Base-by-base conservation (phyloP, 1,139 yeast species). In the Debaryomyces coudertii region DNA sequence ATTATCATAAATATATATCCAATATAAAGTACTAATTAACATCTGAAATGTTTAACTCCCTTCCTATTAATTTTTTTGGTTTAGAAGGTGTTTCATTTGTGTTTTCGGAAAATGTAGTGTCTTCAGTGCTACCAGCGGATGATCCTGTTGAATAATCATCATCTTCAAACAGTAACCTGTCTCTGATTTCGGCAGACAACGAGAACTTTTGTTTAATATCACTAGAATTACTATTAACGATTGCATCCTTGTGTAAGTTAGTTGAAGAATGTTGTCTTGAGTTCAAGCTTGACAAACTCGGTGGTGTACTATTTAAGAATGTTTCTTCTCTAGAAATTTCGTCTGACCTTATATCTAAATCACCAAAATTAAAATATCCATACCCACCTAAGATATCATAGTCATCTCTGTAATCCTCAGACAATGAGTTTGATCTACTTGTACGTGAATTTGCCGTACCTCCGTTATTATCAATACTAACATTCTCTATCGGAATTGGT, bases 301-400 rank as follows among this genome's bases (percentile, higher is more conserved):
- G 36, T 5, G 36, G 36, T 11, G 36, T 33, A 43, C 69, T 65
- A 42, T 64, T 68, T 47, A 69, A 46, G 38, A 54, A 60, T 7
- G 71, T 64, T 42, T 67, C 68, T 35, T 58, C 61, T 27, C 70
- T 58, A 4, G 71, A 65, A 20, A 69, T 44, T 36, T 61, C 61
- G 44, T 62, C 67, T 4, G 69, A 61, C 25, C 75, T 53, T 7
- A 62, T 43, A 45, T 71, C 76, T 38, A 74, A 63, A 45, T 82
- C 85, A 1, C 84, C 89, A 53, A 83, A 83, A 60, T 85, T 90
- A 61, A 86, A 86, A 61, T 85, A 85, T 3, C 89, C 92, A 58
- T 84, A 85, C 0, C 90, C 90, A 31, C 90, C 89, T 42, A 83
- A 65, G 40, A 81, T 62, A 53, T 70, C 70, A 51, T 63, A 75